Percentiles rank a stretch among this genome's conserved stretches.
These are phyloP conservation scores for Aspergillus phoenicis DNA, from an alignment of 2,329 filamentous ascomycete species.

Conservation along the genomic window DNA sequence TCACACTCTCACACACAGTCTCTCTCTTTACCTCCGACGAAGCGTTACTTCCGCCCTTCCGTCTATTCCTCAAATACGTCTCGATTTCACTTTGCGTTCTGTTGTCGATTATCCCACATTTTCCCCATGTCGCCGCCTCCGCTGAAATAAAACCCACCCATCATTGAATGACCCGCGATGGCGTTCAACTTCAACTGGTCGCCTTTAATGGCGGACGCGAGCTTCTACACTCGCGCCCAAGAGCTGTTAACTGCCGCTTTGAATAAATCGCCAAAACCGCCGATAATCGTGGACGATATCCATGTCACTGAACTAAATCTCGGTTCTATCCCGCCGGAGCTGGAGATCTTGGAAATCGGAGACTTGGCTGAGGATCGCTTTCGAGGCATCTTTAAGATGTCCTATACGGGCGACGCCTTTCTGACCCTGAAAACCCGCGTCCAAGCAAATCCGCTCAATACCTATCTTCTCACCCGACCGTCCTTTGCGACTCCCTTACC, in stretches of 20 bases:
- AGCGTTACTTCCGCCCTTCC: conserved; percentile 15
- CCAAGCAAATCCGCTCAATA: conserved; percentile 97
- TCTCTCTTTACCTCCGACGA: conserved; percentile 12
- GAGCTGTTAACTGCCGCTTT: conserved; percentile 92
- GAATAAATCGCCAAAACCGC: conserved; percentile 97
- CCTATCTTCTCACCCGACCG: conserved; percentile 88
- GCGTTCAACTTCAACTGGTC: conserved; percentile 99
- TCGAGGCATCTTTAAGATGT: conserved; percentile 99
- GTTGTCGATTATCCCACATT: background rate
- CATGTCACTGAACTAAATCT: conserved; percentile 97
- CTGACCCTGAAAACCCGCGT: conserved; percentile 93
- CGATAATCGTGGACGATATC: conserved; percentile 99
- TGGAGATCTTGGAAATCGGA: conserved; percentile 97
- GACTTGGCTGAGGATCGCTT: conserved; percentile 97
- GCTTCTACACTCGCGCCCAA: conserved; percentile 85
- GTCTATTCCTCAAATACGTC: background rate
- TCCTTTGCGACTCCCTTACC: conserved; percentile 91
- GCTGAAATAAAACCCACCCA: conserved; percentile 12
- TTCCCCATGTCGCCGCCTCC: conserved; percentile 8
- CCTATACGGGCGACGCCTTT: conserved; percentile 92
- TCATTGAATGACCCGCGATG: conserved; percentile 60
- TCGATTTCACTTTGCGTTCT: conserved; percentile 10
- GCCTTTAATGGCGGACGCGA: conserved; percentile 92
- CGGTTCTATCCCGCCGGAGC: conserved; percentile 87
- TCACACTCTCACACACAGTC: no score